Percentiles rank a stretch among this genome's conserved stretches.
Evolutionary conservation across 805 yeast species (phyloP).

Genomic region (Novakomyces olei): DNA sequence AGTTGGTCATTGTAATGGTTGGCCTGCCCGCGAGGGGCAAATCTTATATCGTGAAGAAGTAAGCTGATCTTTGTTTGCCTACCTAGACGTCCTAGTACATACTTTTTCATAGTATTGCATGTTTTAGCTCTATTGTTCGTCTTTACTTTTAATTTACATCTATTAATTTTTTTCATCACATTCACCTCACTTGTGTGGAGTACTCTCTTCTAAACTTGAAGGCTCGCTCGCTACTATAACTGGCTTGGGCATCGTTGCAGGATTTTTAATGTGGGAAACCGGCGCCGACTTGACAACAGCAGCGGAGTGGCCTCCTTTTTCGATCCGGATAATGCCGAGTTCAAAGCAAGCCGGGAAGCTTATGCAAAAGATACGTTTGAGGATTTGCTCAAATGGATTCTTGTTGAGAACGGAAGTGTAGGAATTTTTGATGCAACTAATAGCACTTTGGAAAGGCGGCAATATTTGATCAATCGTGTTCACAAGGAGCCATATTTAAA

Average conservation of each 20-base stretch:
- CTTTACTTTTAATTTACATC: too few species aligned
- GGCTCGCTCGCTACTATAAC: slow-evolving; percentile 62
- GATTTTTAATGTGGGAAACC: slow-evolving; percentile 88
- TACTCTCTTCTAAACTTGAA: too few species aligned
- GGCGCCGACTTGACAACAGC: slow-evolving; percentile 32
- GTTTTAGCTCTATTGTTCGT: too few species aligned
- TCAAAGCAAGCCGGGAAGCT: slow-evolving; percentile 51
- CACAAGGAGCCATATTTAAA: slow-evolving; percentile 27
- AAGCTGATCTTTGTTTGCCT: too few species aligned
- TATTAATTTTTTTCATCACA: too few species aligned
- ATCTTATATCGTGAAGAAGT: slow-evolving; percentile 72
- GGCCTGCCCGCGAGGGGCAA: slow-evolving; percentile 91
- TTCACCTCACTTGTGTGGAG: too few species aligned
- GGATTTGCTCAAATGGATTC: slow-evolving; percentile 55
- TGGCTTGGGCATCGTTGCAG: slow-evolving; percentile 83
- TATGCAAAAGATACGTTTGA: slow-evolving; percentile 95
- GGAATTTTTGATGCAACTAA: slow-evolving; percentile 92
- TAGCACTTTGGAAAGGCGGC: slow-evolving; percentile 53
- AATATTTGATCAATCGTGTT: slow-evolving; percentile 26
- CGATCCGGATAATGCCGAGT: slow-evolving; percentile 49
- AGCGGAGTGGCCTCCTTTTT: slow-evolving; percentile 52
- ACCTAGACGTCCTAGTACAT: too few species aligned
- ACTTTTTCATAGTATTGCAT: too few species aligned
- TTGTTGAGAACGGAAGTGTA: slow-evolving; percentile 67
- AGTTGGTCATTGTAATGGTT: slow-evolving; percentile 85